Base-by-base conservation (phyloP, 805 yeast species). In the Spathaspora girioi region DNA sequence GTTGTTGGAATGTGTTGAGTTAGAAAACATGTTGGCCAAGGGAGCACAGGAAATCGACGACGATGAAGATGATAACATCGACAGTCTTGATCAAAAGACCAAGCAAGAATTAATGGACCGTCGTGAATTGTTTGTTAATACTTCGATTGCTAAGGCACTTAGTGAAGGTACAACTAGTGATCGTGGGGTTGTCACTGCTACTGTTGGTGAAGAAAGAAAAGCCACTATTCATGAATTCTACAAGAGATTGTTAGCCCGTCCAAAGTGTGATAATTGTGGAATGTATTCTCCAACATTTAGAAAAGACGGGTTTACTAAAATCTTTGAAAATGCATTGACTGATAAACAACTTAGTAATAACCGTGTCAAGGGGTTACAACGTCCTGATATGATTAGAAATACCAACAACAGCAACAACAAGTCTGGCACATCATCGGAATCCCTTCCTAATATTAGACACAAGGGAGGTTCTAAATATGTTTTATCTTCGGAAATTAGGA, bases 251-350 rank as follows among this genome's bases (percentile, higher is more conserved):
- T 71, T 89, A 56, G 69, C 87, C 46, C 83, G 97, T 69, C 85
- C 91, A 50, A 88, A 85, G 69, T 94, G 99, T 80, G 96, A 89
- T 62, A 91, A 92, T 70, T 94, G 99, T 80, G 89, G 91, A 43
- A 89, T 92, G 96, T 89, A 77, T 68, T 90, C 97, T 44, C 98
- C 99, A 50, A 77, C 86, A 35, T 93, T 86, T 76, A 84, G 99
- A 73, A 93, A 92, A 63, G 99, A 94, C 66, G 99, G 99, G 0
- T 86, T 83, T 64, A 81, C 92, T 55, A 94, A 96, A 75, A 83
- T 94, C 56, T 94, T 94, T 63, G 98, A 94, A 72, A 84, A 84
- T 58, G 83, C 96, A 5, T 78, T 96, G 59, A 79, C 79, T 47
- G 97, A 89, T 47, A 89, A 89, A 66, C 97, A 93, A 67, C 63